Evolutionary conservation across 2,329 filamentous ascomycete genomes (phyloP), one percentile per base, ranked within the genome.

Genomic region (Harringtonia lauricola): DNA sequence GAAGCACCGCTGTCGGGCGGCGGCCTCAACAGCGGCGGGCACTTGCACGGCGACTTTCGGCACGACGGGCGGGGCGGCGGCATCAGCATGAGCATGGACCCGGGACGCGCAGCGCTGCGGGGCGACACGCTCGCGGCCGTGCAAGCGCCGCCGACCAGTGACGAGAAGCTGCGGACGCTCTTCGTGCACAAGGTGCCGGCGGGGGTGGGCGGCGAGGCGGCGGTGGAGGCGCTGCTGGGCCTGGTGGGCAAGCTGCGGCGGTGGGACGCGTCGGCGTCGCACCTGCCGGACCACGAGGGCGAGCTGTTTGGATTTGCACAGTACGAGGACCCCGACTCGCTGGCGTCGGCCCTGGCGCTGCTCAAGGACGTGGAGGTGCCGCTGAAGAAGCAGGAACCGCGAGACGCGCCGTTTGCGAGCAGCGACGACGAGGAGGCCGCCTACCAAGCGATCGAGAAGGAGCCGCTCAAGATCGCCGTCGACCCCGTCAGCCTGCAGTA

Each of bases 221-320:
- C 79, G 29, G 71, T 95, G 43, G 85, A 95, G 64, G 76, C 74
- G 45, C 77, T 98, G 31, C 66, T 98, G 36, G 67, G 75, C 37
- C 75, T 81, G n/a, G 83, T 84, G 0, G 89, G 89, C 34, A 80
- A 74, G 57, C 64, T 98, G 49, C 79, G 84, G 50, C 81, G 87
- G 54, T 98, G 89, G 88, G 88, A 89, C 50, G 72, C 86, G 47
- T 82, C 80, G 29, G 78, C 76, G 39, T 72, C 69, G 15, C 64
- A 70, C 29, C 57, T 68, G 15, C 59, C 68, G n/a, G 81, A 87
- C 51, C 79, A 84, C 51, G 92, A 90, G 64, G 80, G 81, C 44
- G 81, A 83, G 63, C 83, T 81, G 50, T 96, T 96, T 68, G 92
- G 90, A 14, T 96, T 98, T 64, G 92, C 90, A 47, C 85, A 95